phyloP scores from a whole-genome alignment of 768 basidiomycete genomes.

The Kwoniella sp. region DNA sequence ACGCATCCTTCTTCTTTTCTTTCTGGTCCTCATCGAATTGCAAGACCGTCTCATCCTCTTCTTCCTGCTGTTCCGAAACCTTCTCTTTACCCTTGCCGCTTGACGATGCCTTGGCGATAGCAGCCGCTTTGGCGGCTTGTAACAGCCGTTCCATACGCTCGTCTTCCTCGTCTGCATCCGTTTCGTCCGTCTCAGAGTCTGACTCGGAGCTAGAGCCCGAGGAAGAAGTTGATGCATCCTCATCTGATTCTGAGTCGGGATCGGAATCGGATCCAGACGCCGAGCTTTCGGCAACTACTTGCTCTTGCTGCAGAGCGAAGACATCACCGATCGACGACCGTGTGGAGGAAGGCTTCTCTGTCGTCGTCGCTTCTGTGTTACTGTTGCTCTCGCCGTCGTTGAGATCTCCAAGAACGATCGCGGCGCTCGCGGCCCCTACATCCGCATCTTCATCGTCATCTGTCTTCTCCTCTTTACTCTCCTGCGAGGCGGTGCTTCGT shows the following conservation, averaged over 20 bases:
- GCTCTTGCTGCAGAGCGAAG: neutral
- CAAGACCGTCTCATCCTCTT: conserved; percentile 22
- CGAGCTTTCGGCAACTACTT: neutral
- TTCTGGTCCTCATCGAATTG: conserved; percentile 33
- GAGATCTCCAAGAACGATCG: neutral
- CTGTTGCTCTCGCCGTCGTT: neutral
- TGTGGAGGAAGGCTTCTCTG: neutral
- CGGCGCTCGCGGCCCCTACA: conserved; percentile 2
- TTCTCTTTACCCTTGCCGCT: conserved; percentile 10
- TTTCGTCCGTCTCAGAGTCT: conserved; percentile 14
- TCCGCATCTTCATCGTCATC: conserved; percentile 5
- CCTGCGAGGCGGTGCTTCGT: neutral
- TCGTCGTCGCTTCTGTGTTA: too few species aligned
- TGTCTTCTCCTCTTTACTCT: conserved; percentile 5
- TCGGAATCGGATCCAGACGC: conserved; percentile 22
- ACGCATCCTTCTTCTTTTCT: conserved; percentile 39
- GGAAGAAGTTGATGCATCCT: too few species aligned
- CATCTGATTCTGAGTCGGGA: conserved; percentile 22
- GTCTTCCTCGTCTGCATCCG: conserved; percentile 29
- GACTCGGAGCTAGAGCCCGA: too few species aligned
- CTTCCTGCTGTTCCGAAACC: neutral
- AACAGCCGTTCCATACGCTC: conserved; percentile 27
- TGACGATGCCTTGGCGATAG: conserved; percentile 13
- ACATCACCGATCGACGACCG: neutral
- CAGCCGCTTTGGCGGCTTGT: conserved; percentile 21